Evolutionary conservation across 345 rosid species (phyloP), one percentile per base, ranked within the genome.

Genomic region (Eucalyptus regnans): DNA sequence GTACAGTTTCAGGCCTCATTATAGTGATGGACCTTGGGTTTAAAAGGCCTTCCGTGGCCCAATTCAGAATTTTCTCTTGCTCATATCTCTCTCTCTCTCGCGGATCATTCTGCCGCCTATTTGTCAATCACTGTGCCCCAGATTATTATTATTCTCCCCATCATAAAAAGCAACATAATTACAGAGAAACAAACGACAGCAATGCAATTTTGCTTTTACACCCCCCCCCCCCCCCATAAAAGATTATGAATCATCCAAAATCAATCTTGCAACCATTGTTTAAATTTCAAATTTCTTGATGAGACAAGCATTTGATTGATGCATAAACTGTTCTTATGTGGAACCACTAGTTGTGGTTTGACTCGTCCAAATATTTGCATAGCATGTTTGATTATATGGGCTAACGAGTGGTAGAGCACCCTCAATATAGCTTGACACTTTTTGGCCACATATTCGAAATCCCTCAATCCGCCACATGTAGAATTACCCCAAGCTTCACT

Each of bases 191-290:
- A 16, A 68, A 31, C 23, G 43, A 31, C 43, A 5, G 80, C 22
- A 31, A 31, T 31, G 80, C 23, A 68, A 68, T 68, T 68, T 68
- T 68, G 1, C 80, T 33, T 1, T n/a, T n/a, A n/a, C n/a, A n/a
- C 3, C 3, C 7, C 7, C 18, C 25, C 1, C 2, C 3, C 3
- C 7, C 7, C 37, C 25, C 2, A 33, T 15, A 16, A 68, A 66
- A 68, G 22, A 68, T 68, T 33, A 68, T 33, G 44, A 68, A 33
- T 33, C 44, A 33, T 9, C 33, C 37, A 33, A 17, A 6, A 68
- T 33, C 41, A 16, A 33, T 33, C 80, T 68, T 33, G 41, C 33
- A 16, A 8, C 79, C 79, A 0, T 31, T 22, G 5, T 66, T 64
- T 66, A 31, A 64, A 31, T 66, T n/a, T 66, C 79, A 31, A 66